These are phyloP conservation scores for Elongisporangium anandrum DNA, from an alignment of 352 stramenopile species.

Conservation along the genomic window DNA sequence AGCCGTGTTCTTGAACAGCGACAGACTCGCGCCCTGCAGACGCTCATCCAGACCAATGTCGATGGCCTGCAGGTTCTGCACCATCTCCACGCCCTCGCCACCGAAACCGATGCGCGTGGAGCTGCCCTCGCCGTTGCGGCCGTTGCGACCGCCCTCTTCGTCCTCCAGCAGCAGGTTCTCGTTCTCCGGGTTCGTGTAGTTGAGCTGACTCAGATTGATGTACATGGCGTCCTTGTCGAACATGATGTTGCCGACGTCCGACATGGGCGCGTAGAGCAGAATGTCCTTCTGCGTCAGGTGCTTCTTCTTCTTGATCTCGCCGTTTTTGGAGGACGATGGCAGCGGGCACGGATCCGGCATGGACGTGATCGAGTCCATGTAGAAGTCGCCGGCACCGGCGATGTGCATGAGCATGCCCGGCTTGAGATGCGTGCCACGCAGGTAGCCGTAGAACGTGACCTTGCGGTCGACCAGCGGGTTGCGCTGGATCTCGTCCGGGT, in stretches of 20 bases:
- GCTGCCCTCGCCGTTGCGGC: conserved; percentile 30
- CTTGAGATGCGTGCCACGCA: conserved; percentile 98
- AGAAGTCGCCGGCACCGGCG: conserved; percentile 97
- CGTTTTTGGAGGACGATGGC: conserved; percentile 49
- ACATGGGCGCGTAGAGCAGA: conserved; percentile 84
- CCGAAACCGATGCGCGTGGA: conserved; percentile 34
- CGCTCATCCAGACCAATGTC: conserved; percentile 92
- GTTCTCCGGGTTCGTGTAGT: conserved; percentile 94
- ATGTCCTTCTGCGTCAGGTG: conserved; percentile 93
- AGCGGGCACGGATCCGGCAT: conserved; percentile 97
- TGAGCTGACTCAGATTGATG: conserved; percentile 94
- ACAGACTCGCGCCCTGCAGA: conserved; percentile 90
- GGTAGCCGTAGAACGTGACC: conserved; percentile 98
- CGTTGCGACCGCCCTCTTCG: conserved; percentile 41
- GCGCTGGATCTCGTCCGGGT: conserved; percentile 91
- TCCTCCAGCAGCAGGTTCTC: conserved; percentile 51
- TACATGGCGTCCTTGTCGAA: conserved; percentile 99
- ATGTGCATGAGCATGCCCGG: conserved; percentile 96
- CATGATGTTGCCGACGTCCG: conserved; percentile 96
- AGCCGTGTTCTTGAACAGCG: conserved; percentile 94
- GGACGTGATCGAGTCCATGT: conserved; percentile 91
- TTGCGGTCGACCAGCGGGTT: conserved; percentile 91
- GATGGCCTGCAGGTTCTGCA: conserved; percentile 93
- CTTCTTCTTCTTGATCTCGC: conserved; percentile 63
- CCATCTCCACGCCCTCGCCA: conserved; percentile 89